Percentiles rank a stretch among this genome's conserved stretches.
Evolutionary conservation across 2,329 filamentous ascomycete genomes (phyloP).

Genomic region (Xylariaceae sp.): DNA sequence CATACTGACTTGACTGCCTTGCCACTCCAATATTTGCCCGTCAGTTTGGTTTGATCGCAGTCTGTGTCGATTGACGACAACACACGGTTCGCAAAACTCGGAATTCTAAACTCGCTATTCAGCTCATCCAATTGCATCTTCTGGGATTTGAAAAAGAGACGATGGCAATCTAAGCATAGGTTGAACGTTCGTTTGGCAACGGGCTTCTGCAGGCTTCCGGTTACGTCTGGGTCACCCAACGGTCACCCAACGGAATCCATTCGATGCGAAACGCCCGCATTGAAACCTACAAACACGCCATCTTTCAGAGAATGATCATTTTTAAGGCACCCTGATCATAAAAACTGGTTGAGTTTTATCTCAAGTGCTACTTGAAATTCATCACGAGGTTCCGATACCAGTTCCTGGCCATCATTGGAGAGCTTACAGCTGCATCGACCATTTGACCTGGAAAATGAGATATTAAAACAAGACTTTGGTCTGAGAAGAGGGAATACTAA

Average conservation of each 20-base stretch:
- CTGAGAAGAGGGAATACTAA: not conserved
- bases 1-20: too few species aligned
- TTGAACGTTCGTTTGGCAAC: not conserved
- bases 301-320: conserved; percentile 6
- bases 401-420: not conserved
- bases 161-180: not conserved
- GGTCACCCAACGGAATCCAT: conserved; percentile 18
- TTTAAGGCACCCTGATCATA: conserved; percentile 5
- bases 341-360: conserved; percentile 6
- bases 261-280: conserved; percentile 19
- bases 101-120: too few species aligned
- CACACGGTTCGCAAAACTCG: too few species aligned
- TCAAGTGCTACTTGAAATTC: not conserved
- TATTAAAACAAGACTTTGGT: not conserved
- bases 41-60: too few species aligned
- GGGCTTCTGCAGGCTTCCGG: conserved; percentile 19
- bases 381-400: not conserved
- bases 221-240: conserved; percentile 1
- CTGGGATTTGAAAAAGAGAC: not conserved
- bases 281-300: conserved; percentile 19
- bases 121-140: too few species aligned
- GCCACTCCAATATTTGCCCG: too few species aligned
- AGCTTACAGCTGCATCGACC: not conserved
- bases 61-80: too few species aligned
- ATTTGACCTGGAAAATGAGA: not conserved